Evolutionary conservation across 1,284 basidiomycete species (phyloP), one percentile per base, ranked within the genome.

Genomic region (Sporisorium iseilematis-ciliati): DNA sequence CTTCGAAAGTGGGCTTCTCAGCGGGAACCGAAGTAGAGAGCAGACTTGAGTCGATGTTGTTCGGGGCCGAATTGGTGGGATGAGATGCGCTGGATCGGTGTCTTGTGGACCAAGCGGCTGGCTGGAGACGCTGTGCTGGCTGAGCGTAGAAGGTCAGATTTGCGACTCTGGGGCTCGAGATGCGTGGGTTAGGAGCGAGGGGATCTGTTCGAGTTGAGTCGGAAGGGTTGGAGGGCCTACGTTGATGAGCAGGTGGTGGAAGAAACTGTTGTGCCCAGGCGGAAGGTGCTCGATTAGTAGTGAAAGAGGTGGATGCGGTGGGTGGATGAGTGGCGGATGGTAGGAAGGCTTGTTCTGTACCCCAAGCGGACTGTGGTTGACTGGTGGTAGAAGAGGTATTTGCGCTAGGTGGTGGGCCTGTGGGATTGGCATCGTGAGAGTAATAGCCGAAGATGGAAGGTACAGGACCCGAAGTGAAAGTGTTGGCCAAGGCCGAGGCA

Each of bases 361-460:
- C 29, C 57, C 38, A 51, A 14, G 2, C 18, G 18, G 20, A 2
- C 8, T 20, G n/a, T 43, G 55, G 23, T 21, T 26, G 49, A 10
- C 11, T 29, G n/a, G 20, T 50, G 43, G 29, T 38, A 20, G 46
- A 40, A 14, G 57, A 26, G 21, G 18, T 26, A 38, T 38, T 16
- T 21, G 51, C 25, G 21, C 21, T 26, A 45, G 42, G 12, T 4
- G 41, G 12, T 7, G 41, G 21, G 4, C 18, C 23, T 20, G 50
- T 29, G 38, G 64, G 40, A 50, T 23, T 46, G 12, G 26, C 64
- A 38, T 65, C 62, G 42, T 68, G 68, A n/a, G 74, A 68, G 35
- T 76, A 71, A 53, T 52, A 72, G 52, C 70, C 70, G 58, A 73
- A 77, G 29, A 77, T 57, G 52, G 75, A 77, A 7, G 75, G 70